Percentiles rank a stretch among this genome's conserved stretches.
Evolutionary conservation across 164 flowering plant species (phyloP).

Genomic region (Chimonanthus salicifolius): DNA sequence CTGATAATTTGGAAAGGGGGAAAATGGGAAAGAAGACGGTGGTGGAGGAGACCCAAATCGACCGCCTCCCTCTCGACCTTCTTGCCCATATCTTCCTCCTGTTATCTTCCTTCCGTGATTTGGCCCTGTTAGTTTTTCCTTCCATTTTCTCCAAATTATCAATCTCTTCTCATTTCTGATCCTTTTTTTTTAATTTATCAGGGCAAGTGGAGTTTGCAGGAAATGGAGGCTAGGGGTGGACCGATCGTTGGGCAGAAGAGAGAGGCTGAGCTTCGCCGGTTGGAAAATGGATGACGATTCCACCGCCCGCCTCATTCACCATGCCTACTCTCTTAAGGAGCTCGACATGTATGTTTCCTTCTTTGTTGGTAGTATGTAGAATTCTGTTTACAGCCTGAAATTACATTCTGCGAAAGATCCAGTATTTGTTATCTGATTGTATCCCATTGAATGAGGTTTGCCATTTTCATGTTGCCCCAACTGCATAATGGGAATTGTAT

Average conservation of each 20-base stretch:
- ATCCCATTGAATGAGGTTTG: too few species aligned
- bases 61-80: constrained; percentile 58
- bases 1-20: too few species aligned
- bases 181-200: background rate
- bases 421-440: too few species aligned
- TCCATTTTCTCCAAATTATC: background rate
- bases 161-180: background rate
- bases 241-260: constrained; percentile 58
- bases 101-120: constrained; percentile 57
- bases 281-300: constrained; percentile 90
- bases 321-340: constrained; percentile 74
- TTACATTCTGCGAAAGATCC: too few species aligned
- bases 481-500: too few species aligned
- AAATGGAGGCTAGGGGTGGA: constrained; percentile 90
- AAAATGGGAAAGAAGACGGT: background rate
- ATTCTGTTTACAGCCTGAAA: background rate
- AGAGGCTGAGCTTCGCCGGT: constrained; percentile 71
- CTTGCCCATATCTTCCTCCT: constrained; percentile 52
- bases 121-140: constrained; percentile 47
- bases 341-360: constrained; percentile 65
- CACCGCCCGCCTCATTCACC: constrained; percentile 58
- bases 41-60: constrained; percentile 44
- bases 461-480: too few species aligned
- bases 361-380: background rate
- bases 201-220: constrained; percentile 50